Evolutionary conservation across 352 stramenopile species (phyloP).

Genomic region (Globisporangium cylindrosporum): DNA sequence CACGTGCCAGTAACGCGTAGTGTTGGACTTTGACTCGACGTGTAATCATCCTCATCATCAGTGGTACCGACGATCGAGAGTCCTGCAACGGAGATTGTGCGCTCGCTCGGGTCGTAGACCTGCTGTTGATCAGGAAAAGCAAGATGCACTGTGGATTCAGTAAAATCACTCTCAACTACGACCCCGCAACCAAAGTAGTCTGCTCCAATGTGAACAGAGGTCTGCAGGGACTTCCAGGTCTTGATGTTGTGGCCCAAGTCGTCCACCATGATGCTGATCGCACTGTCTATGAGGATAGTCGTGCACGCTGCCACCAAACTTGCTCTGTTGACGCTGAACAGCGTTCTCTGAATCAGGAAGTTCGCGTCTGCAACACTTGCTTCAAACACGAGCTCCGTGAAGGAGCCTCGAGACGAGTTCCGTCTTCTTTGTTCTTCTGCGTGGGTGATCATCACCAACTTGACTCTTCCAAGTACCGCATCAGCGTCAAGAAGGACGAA

Average conservation of each 20-base stretch:
- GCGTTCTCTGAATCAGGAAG: slow-evolving; percentile 9
- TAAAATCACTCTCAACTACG: background rate
- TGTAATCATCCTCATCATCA: background rate
- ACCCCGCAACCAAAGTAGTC: slow-evolving; percentile 3
- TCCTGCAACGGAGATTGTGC: slow-evolving; percentile 8
- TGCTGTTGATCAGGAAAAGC: background rate
- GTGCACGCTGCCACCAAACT: background rate
- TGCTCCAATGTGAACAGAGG: slow-evolving; percentile 4
- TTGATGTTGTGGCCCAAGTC: slow-evolving; percentile 14
- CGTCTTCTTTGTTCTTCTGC: background rate
- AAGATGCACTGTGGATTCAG: background rate
- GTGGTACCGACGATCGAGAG: background rate
- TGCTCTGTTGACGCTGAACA: slow-evolving; percentile 7
- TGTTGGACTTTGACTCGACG: background rate
- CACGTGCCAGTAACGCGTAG: slow-evolving; percentile 12
- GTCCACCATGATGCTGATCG: slow-evolving; percentile 3
- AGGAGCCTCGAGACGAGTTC: background rate
- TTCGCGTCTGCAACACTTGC: slow-evolving; percentile 16
- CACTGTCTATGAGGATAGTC: background rate
- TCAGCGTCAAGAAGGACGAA: slow-evolving; percentile 4
- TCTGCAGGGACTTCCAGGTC: slow-evolving; percentile 7
- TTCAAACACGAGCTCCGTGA: slow-evolving; percentile 18
- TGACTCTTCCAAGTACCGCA: background rate
- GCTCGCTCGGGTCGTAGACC: slow-evolving; percentile 1
- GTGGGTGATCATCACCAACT: background rate